phyloP scores from a whole-genome alignment of 805 yeast species.

The Yamadazyma kitorensis region DNA sequence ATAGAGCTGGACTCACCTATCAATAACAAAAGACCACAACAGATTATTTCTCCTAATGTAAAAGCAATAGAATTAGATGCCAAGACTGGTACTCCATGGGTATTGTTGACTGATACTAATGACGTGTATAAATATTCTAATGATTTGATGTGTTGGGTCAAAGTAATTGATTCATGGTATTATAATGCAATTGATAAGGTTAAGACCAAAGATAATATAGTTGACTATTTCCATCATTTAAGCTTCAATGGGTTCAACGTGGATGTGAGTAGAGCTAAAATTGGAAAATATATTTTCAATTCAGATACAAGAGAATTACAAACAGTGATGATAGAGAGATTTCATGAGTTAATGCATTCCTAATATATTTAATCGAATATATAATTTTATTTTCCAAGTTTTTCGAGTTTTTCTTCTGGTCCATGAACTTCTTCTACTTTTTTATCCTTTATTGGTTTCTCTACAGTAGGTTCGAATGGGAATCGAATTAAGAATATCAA shows the following conservation, averaged over 20 bases:
- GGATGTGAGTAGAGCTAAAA: slow-evolving; percentile 12
- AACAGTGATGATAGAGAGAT: slow-evolving; percentile 15
- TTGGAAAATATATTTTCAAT: slow-evolving; percentile 13
- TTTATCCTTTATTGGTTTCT: slow-evolving; percentile 11
- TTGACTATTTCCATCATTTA: slow-evolving; percentile 9
- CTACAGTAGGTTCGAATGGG: slow-evolving; percentile 15
- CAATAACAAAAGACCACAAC: slow-evolving; percentile 5
- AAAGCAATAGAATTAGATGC: slow-evolving; percentile 29
- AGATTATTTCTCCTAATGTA: slow-evolving; percentile 16
- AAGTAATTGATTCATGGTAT: slow-evolving; percentile 46
- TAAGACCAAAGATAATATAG: neutral
- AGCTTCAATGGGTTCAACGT: slow-evolving; percentile 12
- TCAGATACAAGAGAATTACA: slow-evolving; percentile 12
- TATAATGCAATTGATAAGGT: slow-evolving; percentile 10
- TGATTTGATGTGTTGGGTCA: slow-evolving; percentile 46
- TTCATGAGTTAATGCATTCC: slow-evolving; percentile 4
- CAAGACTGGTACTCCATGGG: slow-evolving; percentile 40
- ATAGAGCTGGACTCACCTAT: slow-evolving; percentile 8
- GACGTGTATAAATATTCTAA: slow-evolving; percentile 43
- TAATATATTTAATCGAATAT: no score
- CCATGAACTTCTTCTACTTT: slow-evolving; percentile 9
- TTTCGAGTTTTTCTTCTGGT: slow-evolving; percentile 2
- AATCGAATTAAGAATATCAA: slow-evolving; percentile 20
- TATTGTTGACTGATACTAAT: slow-evolving; percentile 30
- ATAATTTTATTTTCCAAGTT: neutral